Evolutionary conservation across 305 asterid species (phyloP).

Genomic region (Petunia hybrid): DNA sequence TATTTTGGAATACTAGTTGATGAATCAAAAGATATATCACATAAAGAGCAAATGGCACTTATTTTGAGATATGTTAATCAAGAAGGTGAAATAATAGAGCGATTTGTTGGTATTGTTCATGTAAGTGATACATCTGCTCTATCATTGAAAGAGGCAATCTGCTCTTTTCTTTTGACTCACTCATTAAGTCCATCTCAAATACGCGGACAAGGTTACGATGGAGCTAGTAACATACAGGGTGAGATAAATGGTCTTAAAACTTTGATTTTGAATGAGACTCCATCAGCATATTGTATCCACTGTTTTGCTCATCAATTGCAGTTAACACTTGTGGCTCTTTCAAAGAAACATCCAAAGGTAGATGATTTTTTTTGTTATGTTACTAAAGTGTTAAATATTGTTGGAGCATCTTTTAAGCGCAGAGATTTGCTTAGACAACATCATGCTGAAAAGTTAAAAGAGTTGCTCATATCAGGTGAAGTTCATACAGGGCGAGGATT

Average conservation of each 20-base stretch:
- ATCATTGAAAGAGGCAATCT: not conserved
- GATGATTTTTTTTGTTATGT: not conserved
- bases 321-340: not conserved
- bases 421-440: conserved; percentile 1
- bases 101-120: conserved; percentile 10
- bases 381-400: not conserved
- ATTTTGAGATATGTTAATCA: conserved; percentile 6
- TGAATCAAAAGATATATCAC: not conserved
- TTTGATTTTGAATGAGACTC: not conserved
- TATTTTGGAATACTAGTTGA: not conserved
- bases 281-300: not conserved
- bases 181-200: not conserved
- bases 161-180: not conserved
- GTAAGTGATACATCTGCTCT: not conserved
- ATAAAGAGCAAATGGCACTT: conserved; percentile 1
- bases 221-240: not conserved
- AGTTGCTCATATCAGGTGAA: not conserved
- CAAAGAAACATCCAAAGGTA: not conserved
- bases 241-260: not conserved
- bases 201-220: not conserved
- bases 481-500: conserved; percentile 9
- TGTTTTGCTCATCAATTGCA: conserved; percentile 10
- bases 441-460: not conserved
- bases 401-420: not conserved
- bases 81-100: not conserved